phyloP scores from a whole-genome alignment of 140 eudicot genomes.

The Stevia rebaudiana region DNA sequence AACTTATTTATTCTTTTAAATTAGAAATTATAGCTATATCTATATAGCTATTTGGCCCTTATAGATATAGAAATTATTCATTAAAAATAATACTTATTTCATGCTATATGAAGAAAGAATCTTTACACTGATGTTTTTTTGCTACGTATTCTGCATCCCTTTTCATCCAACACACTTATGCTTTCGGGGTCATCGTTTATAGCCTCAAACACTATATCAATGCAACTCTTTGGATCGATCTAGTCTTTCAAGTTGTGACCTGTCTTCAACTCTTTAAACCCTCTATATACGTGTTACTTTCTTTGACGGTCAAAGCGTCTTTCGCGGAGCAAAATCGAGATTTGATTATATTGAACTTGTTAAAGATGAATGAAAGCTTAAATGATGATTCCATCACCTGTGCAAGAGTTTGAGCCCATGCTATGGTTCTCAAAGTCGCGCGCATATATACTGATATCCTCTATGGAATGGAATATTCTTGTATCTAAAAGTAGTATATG shows the following conservation, averaged over 20 bases:
- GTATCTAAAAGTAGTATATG: constrained; percentile 15
- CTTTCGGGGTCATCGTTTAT: not conserved
- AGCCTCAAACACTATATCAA: too few species aligned
- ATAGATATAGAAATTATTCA: too few species aligned
- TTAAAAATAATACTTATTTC: not conserved
- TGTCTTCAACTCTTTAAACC: not conserved
- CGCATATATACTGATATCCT: constrained; percentile 10
- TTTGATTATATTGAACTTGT: not conserved
- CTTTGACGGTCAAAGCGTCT: not conserved
- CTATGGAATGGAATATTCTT: constrained; percentile 19
- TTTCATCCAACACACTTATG: not conserved
- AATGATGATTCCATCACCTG: not conserved
- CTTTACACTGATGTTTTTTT: not conserved
- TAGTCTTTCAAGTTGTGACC: not conserved
- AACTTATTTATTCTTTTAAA: too few species aligned
- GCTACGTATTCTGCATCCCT: not conserved
- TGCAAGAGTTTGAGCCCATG: not conserved
- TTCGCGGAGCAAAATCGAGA: not conserved
- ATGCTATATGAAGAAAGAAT: not conserved
- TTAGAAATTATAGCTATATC: too few species aligned
- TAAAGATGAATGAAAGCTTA: not conserved
- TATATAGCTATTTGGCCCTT: too few species aligned
- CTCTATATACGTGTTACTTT: not conserved
- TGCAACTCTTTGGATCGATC: not conserved
- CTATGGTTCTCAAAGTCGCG: not conserved